Conservation (phyloP, 148 eudicot genomes). For the Chenopodium album region DNA sequence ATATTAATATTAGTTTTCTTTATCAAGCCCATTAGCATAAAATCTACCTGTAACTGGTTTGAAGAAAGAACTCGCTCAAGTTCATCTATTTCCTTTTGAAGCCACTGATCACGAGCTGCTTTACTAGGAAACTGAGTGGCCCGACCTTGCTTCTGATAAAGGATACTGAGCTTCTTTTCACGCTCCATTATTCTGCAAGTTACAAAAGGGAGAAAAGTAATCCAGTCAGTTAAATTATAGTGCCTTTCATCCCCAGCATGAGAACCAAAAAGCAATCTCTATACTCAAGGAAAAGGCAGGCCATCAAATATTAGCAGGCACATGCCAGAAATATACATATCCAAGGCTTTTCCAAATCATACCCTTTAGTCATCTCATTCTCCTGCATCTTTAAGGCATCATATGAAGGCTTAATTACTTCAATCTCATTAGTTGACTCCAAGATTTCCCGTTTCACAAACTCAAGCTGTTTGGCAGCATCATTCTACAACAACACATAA, state of each 20-base stretch:
- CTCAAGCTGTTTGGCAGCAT: conserved; percentile 70
- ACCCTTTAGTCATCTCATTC: conserved; percentile 79
- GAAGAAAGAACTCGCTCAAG: conserved; percentile 63
- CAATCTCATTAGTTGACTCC: conserved; percentile 62
- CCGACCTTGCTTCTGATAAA: conserved; percentile 97
- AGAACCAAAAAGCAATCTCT: neutral
- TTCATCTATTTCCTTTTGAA: conserved; percentile 77
- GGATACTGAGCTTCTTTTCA: conserved; percentile 92
- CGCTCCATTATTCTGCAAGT: conserved; percentile 79
- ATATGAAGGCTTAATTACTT: conserved; percentile 56
- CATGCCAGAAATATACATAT: conserved; percentile 5
- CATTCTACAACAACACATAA: conserved; percentile 46
- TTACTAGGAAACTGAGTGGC: conserved; percentile 89
- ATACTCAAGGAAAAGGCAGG: neutral
- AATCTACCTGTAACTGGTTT: conserved; percentile 65
- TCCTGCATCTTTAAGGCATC: conserved; percentile 64
- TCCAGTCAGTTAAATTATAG: neutral
- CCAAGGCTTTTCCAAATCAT: conserved; percentile 23
- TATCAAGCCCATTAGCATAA: neutral
- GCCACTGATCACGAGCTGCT: conserved; percentile 95
- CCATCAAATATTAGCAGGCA: neutral
- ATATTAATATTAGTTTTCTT: neutral
- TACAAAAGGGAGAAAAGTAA: conserved; percentile 11
- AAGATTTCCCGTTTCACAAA: conserved; percentile 64
- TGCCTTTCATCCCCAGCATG: neutral